Evolutionary conservation across 1,284 basidiomycete genomes (phyloP).

Genomic region (Irpex sp.): DNA sequence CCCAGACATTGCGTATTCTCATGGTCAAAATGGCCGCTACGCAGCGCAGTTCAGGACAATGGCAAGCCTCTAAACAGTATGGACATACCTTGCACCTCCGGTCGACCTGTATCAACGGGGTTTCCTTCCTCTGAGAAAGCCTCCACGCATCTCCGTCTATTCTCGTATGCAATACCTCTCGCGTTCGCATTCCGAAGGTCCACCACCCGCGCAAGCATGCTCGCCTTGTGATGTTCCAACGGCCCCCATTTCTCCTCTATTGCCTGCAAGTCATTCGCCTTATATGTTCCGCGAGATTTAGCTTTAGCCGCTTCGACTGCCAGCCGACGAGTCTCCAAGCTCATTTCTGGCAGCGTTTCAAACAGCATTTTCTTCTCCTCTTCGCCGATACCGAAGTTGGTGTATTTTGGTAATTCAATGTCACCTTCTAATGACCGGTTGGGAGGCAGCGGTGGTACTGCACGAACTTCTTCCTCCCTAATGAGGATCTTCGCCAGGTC

Average conservation of each 20-base stretch:
- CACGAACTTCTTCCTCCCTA: slow-evolving; percentile 45
- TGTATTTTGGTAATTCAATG: slow-evolving; percentile 41
- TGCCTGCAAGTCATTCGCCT: slow-evolving; percentile 9
- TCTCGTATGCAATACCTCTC: slow-evolving; percentile 81
- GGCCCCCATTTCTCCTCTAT: slow-evolving; percentile 36
- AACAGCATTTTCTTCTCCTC: slow-evolving; percentile 57
- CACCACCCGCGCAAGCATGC: slow-evolving; percentile 65
- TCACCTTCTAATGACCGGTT: slow-evolving; percentile 10
- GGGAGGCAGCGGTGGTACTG: slow-evolving; percentile 16
- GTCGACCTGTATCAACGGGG: slow-evolving; percentile 75
- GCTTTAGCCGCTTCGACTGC: not conserved
- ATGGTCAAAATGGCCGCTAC: slow-evolving; percentile 85
- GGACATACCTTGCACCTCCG: slow-evolving; percentile 83
- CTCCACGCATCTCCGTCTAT: slow-evolving; percentile 74
- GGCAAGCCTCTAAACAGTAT: not conserved
- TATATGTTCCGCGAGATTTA: not conserved
- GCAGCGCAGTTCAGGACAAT: not conserved
- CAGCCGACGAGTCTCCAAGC: slow-evolving; percentile 25
- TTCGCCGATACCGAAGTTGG: slow-evolving; percentile 61
- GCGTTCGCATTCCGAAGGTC: slow-evolving; percentile 89
- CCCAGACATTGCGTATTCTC: slow-evolving; percentile 80
- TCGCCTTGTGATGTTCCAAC: slow-evolving; percentile 46
- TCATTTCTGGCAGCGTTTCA: slow-evolving; percentile 49
- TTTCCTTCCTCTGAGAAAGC: slow-evolving; percentile 74
- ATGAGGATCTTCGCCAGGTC: slow-evolving; percentile 62